Base-by-base conservation (phyloP, 2,329 filamentous ascomycete species). In the Penicillium sp. region DNA sequence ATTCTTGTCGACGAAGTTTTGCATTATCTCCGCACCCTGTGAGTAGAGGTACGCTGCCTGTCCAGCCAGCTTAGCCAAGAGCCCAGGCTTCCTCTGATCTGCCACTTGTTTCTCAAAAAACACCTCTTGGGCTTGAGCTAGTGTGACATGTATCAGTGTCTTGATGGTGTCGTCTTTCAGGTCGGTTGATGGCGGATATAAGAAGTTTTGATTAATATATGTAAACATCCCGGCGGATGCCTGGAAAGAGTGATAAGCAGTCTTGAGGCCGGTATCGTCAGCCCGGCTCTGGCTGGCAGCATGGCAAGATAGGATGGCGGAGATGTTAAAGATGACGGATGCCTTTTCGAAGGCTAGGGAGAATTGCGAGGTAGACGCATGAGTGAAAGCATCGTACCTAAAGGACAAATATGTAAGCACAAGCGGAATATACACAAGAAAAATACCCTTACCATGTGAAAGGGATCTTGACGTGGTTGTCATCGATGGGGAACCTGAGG, bases 281-380 rank as follows among this genome's bases (percentile, higher is more conserved):
- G 90, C 89, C 49, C 94, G 87, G 66, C 94, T 93, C 77, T 99
- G 96, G 71, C 90, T 85, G 43, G 93, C 92, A 60, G 93, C 94
- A 82, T 99, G 91, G 71, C 93, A 97, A 53, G 93, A 97, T 21
- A 99, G 83, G 27, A 97, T 93, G 66, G 94, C 93, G 38, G 93
- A 96, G 66, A 99, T 99, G 77, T 99, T 99, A 83, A 99, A 99
- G 70, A 99, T 97, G 72, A 99, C 96, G 68, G 93, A 97, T 15
- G 94, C 94, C 74, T 99, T 99, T 76, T 99, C 94, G 74, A 96
- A 99, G 48, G 94, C 94, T 48, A 99, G 83, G 8, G 93, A 97
- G 79, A 96, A 97, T 75, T 99, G 94, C 4, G 93, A 88, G 5
- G 94, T 99, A n/a, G 92, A 85, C 72, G 97, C 97, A 75, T 96